A percentile compares a stretch with the other conserved stretches of the same genome.
Conservation (phyloP, 352 stramenopile species). For the Globisporangium emineosum region DNA sequence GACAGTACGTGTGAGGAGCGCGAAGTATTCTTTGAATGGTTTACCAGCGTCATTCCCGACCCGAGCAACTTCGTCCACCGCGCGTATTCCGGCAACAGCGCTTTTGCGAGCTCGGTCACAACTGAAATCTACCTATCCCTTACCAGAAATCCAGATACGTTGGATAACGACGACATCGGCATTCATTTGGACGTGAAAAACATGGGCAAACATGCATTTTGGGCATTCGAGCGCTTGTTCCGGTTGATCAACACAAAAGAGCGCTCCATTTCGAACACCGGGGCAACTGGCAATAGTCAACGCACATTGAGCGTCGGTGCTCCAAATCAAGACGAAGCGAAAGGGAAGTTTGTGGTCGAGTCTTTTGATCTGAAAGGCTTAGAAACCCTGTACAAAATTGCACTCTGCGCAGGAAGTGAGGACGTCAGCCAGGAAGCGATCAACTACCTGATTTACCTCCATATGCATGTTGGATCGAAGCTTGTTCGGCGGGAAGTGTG, state of each 20-base stretch:
- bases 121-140: slow-evolving; percentile 49
- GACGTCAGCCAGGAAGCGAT: slow-evolving; percentile 46
- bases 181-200: slow-evolving; percentile 48
- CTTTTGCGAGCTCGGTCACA: slow-evolving; percentile 48
- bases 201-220: slow-evolving; percentile 56
- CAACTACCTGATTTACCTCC: slow-evolving; percentile 72
- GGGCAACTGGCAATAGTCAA: slow-evolving; percentile 9
- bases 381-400: slow-evolving; percentile 54
- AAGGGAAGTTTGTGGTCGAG: slow-evolving; percentile 48
- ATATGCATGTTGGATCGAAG: slow-evolving; percentile 67
- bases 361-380: slow-evolving; percentile 58
- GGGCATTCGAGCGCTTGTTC: slow-evolving; percentile 57
- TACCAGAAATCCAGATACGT: slow-evolving; percentile 23
- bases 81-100: slow-evolving; percentile 55
- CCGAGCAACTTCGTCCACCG: slow-evolving; percentile 71
- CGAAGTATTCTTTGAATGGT: slow-evolving; percentile 76
- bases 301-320: slow-evolving; percentile 1
- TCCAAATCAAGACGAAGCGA: slow-evolving; percentile 16
- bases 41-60: slow-evolving; percentile 60
- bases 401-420: slow-evolving; percentile 35
- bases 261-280: slow-evolving; percentile 34
- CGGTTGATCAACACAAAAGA: slow-evolving; percentile 57
- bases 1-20: slow-evolving; percentile 33
- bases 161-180: slow-evolving; percentile 12
- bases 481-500: slow-evolving; percentile 68